Base-by-base conservation (phyloP, 1,284 basidiomycete genomes). In the Tranzscheliella williamsii region DNA sequence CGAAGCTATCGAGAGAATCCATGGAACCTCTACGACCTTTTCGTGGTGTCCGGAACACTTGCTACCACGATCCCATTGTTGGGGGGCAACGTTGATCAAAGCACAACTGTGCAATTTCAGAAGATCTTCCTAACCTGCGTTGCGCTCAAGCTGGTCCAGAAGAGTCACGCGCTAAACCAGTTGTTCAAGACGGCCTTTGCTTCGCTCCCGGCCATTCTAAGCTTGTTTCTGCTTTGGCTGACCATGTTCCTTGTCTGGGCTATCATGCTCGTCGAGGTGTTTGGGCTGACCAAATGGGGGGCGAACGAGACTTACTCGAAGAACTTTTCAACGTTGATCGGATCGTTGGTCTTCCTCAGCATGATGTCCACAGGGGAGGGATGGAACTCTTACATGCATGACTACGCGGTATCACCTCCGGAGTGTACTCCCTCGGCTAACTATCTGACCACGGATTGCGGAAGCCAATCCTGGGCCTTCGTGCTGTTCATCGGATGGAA, bases 401-500 rank as follows among this genome's bases (percentile, higher is more conserved):
- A 77, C 63, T 78, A 75, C 41, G 72, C 71, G 4, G 63, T 91
- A 24, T 82, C 84, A 15, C 88, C 88, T 70, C 92, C 92, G 12
- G 84, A 86, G 15, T 98, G 94, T 78, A 93, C 90, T 1, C 72
- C 78, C 7, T 78, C 77, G n/a, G 40, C 43, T 7, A 86, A 86
- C 71, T 83, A 84, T 65, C 79, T 84, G 6, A 83, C 87, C 24
- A 88, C 89, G 0, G 94, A 98, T 78, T 98, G 94, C 69, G 94
- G 94, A 12, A 93, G 89, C 67, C 78, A 83, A 7, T 82, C 82
- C 4, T 95, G 92, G 87, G 87, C 93, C 0, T 93, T 87, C 76
- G 82, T 84, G 1, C 81, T 98, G 22, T 97, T 96, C 80, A 95
- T 96, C 68, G 85, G 88, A 0, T 98, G 94, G 94, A 97, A 97